phyloP scores from a whole-genome alignment of 768 basidiomycete genomes.

The Lentinula aciculospora region DNA sequence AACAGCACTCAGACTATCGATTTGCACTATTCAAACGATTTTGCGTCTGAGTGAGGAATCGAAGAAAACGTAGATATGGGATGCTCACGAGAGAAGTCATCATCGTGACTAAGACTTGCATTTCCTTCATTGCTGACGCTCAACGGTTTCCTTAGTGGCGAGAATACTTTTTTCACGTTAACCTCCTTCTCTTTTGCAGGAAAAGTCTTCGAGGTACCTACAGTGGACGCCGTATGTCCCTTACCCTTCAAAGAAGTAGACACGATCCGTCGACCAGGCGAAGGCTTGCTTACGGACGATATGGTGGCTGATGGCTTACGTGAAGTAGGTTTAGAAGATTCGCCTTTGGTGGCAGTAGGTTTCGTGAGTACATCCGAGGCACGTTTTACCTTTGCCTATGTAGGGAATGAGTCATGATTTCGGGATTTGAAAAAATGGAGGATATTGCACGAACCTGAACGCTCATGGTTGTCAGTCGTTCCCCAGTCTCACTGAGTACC shows the following conservation, averaged over 20 bases:
- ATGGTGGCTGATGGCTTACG: slow-evolving; percentile 6
- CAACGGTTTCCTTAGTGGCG: slow-evolving; percentile 33
- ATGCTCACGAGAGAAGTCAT: slow-evolving; percentile 24
- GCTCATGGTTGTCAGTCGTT: slow-evolving; percentile 44
- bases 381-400: slow-evolving; percentile 10
- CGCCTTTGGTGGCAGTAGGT: slow-evolving; percentile 12
- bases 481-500: slow-evolving; percentile 39
- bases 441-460: slow-evolving; percentile 46
- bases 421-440: not conserved
- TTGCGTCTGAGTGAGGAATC: not conserved
- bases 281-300: slow-evolving; percentile 4
- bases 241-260: not conserved
- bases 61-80: not conserved
- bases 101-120: not conserved
- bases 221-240: not conserved
- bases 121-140: slow-evolving; percentile 21
- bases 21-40: slow-evolving; percentile 15
- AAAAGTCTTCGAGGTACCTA: not conserved
- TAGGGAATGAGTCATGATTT: not conserved
- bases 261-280: not conserved
- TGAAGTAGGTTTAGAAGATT: slow-evolving; percentile 5
- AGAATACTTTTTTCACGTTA: slow-evolving; percentile 26
- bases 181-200: slow-evolving; percentile 4
- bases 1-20: slow-evolving; percentile 14
- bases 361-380: slow-evolving; percentile 8